Base-by-base conservation (phyloP, 768 basidiomycete species). In the Macrolepiota fuliginosa region DNA sequence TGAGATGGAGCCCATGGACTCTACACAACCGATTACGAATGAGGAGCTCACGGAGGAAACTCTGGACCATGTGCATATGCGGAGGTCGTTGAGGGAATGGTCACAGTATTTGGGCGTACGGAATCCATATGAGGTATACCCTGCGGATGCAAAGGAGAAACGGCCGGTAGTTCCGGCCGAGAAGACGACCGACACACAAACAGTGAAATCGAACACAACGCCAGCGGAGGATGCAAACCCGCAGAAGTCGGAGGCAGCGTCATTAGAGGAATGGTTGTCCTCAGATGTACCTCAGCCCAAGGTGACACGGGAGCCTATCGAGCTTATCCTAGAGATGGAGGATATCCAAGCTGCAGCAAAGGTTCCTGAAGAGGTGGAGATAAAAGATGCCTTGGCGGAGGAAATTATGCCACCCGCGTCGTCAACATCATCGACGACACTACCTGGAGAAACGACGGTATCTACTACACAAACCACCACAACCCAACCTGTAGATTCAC, bases 51-150 rank as follows among this genome's bases (percentile, higher is more conserved):
- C 72, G 37, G 55, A 54, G 3, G 62, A 55, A 36, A 65, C 65
- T 17, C 46, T 72, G 22, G 72, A 73, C 53, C 67, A 73, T 57
- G 62, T 70, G 29, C 67, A 72, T 27, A 72, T 75, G 70, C 72
- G 74, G 10, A 61, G 62, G 35, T 67, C 68, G 2, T 46, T 76
- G 42, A 70, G 72, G 15, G 68, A 54, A n/a, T 65, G 68, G 52
- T 66, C 71, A 17, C 36, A 65, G 11, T 42, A 56, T 9, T 35
- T 65, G 25, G 51, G 50, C 15, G 46, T 68, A 29, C 69, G 63
- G 12, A 75, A 71, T 56, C 72, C 73, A 17, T 70, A 68, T 54
- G 72, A 75, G 56, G 59, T 61, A 15, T 47, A 54, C 36, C 56
- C 68, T 5, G 66, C 63, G 19, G 58, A 64, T 13, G 29, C 5